Base-by-base conservation (phyloP, 345 rosid genomes). In the Eutrema heterophyllum region DNA sequence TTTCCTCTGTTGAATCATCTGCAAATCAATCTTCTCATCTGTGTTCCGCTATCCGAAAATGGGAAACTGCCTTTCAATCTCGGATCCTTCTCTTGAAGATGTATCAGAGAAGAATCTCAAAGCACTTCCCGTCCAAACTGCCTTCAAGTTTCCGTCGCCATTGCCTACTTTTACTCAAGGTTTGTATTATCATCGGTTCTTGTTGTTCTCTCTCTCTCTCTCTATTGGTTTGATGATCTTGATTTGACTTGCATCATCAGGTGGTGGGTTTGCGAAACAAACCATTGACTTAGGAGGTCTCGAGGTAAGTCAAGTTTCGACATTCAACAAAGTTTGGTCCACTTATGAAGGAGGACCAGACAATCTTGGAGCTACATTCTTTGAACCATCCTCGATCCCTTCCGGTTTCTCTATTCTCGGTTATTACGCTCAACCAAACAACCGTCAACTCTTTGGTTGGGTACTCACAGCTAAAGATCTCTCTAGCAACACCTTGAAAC, bases 321-420 rank as follows among this genome's bases (percentile, higher is more conserved):
- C 90, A 11, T 81, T 89, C 35, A 65, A 70, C 54, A 87, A 88
- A 78, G 81, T 88, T 11, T 88, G 94, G 94, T 72, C 84, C 0
- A 59, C 80, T 16, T 67, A 74, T 10, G 87, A 87, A 78, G 90
- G 92, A 0, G 97, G 97, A 51, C 91, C 88, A 9, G 83, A 78
- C 53, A 87, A 91, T 39, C 78, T 72, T 6, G 97, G 97, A 3
- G 88, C 94, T 12, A 81, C 92, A 13, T 86, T 91, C 81, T 91
- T 80, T 30, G 97, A 91, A 40, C 94, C 94, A 5, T 70, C 87
- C 0, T 60, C 80, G 2, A 52, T 74, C n/a, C 54, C 85, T 26
- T 82, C 87, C 1, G 94, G 86, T 5, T 91, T 82, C 85, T 78
- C 66, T 13, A 80, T 83, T 77, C 79, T 91, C 6, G 97, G 94